Percentiles rank a stretch among this genome's conserved stretches.
phyloP scores from a whole-genome alignment of 2,329 filamentous ascomycete genomes.

The Aquanectria penicillioides region DNA sequence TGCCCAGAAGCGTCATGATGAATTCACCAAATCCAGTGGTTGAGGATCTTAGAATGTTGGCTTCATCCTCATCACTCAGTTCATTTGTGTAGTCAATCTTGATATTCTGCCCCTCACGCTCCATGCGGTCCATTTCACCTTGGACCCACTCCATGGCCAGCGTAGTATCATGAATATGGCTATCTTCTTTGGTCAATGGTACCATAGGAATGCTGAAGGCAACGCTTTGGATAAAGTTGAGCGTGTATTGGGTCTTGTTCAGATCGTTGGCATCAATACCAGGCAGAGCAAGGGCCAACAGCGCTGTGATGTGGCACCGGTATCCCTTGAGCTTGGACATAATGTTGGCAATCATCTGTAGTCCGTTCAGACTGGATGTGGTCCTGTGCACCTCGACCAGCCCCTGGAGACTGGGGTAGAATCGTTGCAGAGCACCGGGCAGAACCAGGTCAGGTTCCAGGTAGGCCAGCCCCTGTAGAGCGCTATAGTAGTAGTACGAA shows the following conservation, averaged over 20 bases:
- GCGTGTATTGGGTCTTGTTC: slow-evolving; percentile 93
- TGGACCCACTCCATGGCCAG: slow-evolving; percentile 94
- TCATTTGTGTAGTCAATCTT: slow-evolving; percentile 86
- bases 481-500: slow-evolving; percentile 90
- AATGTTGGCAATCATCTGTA: slow-evolving; percentile 91
- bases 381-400: slow-evolving; percentile 97
- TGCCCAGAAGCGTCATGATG: slow-evolving; percentile 86
- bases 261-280: slow-evolving; percentile 98
- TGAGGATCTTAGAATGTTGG: slow-evolving; percentile 88
- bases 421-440: slow-evolving; percentile 91
- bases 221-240: slow-evolving; percentile 94
- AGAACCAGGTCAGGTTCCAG: slow-evolving; percentile 92
- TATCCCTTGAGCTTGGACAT: slow-evolving; percentile 97
- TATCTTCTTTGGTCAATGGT: slow-evolving; percentile 70
- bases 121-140: slow-evolving; percentile 92
- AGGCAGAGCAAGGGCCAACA: slow-evolving; percentile 91
- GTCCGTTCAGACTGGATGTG: slow-evolving; percentile 88
- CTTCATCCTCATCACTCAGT: slow-evolving; percentile 86
- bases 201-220: slow-evolving; percentile 96
- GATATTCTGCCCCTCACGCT: slow-evolving; percentile 84
- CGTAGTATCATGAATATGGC: slow-evolving; percentile 75
- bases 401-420: slow-evolving; percentile 96
- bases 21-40: slow-evolving; percentile 96
- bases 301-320: slow-evolving; percentile 91
- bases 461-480: slow-evolving; percentile 88